These are phyloP conservation scores for Trichoderma asperellum DNA, from an alignment of 2,329 filamentous ascomycete species.

Conservation along the genomic window DNA sequence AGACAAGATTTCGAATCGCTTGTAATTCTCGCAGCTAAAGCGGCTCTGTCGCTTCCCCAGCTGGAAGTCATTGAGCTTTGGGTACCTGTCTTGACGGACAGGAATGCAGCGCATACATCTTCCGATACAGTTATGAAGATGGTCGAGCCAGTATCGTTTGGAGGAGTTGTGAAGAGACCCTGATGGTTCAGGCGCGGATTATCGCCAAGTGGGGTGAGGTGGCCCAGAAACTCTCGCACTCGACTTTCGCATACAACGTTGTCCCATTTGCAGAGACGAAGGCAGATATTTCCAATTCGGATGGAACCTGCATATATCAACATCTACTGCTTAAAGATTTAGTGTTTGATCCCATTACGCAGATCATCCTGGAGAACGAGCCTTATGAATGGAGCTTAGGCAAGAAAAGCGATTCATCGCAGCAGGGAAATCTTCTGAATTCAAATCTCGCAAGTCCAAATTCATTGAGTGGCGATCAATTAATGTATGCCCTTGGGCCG, in stretches of 20 bases:
- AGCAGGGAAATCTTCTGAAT: neutral
- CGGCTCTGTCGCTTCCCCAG: slow-evolving; percentile 19
- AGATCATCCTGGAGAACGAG: slow-evolving; percentile 13
- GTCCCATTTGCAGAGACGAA: neutral
- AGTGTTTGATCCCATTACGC: slow-evolving; percentile 18
- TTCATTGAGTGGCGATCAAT: neutral
- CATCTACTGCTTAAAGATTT: slow-evolving; percentile 18
- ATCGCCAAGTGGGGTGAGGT: slow-evolving; percentile 13
- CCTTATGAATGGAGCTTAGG: neutral
- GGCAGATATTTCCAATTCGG: neutral
- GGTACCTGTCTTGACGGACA: neutral
- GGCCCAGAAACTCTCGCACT: neutral
- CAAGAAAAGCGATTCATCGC: neutral
- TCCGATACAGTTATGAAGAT: slow-evolving; percentile 4
- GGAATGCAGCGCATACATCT: slow-evolving; percentile 14
- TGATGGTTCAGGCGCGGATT: neutral
- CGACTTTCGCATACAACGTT: neutral
- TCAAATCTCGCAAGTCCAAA: neutral
- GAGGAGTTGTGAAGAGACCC: neutral
- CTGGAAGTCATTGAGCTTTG: slow-evolving; percentile 19
- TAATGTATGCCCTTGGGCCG: neutral
- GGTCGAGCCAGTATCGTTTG: slow-evolving; percentile 17
- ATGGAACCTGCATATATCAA: neutral
- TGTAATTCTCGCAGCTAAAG: slow-evolving; percentile 12
- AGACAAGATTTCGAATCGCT: neutral